Conservation (phyloP, 2,329 filamentous ascomycete genomes). For the Berkeleyomyces rouxiae region DNA sequence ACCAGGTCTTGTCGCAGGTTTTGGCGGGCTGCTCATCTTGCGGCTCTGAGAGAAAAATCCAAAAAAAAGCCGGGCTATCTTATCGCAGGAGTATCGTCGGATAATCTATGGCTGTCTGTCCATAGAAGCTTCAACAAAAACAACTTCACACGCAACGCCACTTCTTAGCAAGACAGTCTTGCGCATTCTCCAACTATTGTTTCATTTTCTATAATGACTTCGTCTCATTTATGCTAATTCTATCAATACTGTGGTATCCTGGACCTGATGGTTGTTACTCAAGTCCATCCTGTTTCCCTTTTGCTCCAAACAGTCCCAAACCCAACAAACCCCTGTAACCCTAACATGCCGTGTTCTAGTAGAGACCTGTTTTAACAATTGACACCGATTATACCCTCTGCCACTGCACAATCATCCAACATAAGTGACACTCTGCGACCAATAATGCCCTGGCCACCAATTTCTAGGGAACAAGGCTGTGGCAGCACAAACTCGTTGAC, state of each 20-base stretch:
- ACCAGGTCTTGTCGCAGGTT: neutral
- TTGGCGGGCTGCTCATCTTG: neutral
- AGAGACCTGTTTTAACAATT: conserved; percentile 19
- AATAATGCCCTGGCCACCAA: conserved; percentile 31
- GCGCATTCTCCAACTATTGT: too few species aligned
- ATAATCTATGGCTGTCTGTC: neutral
- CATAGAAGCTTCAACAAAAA: neutral
- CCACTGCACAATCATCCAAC: conserved; percentile 20
- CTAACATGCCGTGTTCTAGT: neutral
- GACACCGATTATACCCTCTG: conserved; percentile 35
- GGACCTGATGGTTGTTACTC: neutral
- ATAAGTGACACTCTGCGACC: conserved; percentile 30
- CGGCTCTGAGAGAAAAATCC: conserved; percentile 3
- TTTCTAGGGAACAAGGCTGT: conserved; percentile 26
- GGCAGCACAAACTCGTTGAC: conserved; percentile 17
- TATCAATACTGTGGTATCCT: neutral
- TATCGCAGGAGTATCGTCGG: neutral
- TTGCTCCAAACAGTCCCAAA: neutral
- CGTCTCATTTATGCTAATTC: neutral
- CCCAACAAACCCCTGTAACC: neutral
- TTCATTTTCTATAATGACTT: too few species aligned
- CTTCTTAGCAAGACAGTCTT: too few species aligned
- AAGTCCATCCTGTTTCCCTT: neutral
- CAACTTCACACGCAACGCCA: too few species aligned
- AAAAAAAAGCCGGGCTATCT: neutral